Evolutionary conservation across 345 rosid species (phyloP).

Genomic region (Ricinus communis): DNA sequence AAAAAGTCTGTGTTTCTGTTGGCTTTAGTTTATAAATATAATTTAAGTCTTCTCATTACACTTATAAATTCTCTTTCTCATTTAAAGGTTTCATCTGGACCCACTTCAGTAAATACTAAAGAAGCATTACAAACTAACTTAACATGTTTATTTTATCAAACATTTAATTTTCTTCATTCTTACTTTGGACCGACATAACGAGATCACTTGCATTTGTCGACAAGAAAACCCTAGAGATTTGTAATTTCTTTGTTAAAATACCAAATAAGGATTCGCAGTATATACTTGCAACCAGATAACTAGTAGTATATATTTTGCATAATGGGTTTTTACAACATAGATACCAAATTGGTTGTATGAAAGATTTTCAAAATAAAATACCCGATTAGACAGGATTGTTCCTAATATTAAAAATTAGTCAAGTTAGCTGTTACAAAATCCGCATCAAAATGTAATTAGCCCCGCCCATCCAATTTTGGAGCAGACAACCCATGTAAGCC

Average conservation of each 20-base stretch:
- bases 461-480: not conserved
- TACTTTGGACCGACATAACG: too few relatives aligned
- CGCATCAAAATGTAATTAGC: not conserved
- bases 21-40: not conserved
- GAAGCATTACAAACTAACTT: too few relatives aligned
- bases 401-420: not conserved
- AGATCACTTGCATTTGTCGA: too few relatives aligned
- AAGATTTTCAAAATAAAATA: not conserved
- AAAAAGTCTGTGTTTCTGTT: not conserved
- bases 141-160: too few relatives aligned
- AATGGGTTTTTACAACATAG: conserved; percentile 6
- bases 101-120: too few relatives aligned
- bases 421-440: not conserved
- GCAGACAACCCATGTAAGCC: conserved; percentile 10
- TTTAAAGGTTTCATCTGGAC: not conserved
- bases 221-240: too few relatives aligned
- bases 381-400: not conserved
- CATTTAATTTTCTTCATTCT: too few relatives aligned
- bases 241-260: too few relatives aligned
- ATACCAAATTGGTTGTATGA: not conserved
- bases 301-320: conserved; percentile 5
- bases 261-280: too few relatives aligned
- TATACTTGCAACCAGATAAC: too few relatives aligned
- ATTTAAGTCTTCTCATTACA: not conserved
- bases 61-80: not conserved